Conservation (phyloP, 140 eudicot genomes). For the Bidens hawaiensis region DNA sequence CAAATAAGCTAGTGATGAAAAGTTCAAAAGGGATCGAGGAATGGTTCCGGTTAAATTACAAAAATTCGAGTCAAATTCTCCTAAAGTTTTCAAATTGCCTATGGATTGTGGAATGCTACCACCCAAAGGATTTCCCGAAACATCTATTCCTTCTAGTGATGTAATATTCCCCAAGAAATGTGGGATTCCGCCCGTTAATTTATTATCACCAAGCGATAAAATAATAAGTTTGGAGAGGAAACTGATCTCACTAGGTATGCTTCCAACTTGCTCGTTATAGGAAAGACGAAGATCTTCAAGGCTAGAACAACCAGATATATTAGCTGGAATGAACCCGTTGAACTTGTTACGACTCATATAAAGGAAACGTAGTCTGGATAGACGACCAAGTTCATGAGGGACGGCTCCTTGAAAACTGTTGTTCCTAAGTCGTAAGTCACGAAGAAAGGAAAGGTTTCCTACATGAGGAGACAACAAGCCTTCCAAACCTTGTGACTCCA, state of each 20-base stretch:
- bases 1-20: not conserved
- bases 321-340: not conserved
- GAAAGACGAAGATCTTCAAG: not conserved
- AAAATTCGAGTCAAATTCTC: not conserved
- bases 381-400: not conserved
- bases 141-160: not conserved
- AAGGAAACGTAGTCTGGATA: not conserved
- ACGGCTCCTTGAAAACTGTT: slow-evolving; percentile 1
- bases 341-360: not conserved
- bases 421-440: not conserved
- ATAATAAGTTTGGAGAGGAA: not conserved
- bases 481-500: not conserved
- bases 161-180: not conserved
- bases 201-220: not conserved
- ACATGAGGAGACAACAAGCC: not conserved
- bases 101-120: not conserved
- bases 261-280: not conserved
- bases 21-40: not conserved
- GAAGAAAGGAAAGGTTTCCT: not conserved
- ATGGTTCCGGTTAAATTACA: not conserved
- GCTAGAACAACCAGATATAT: not conserved
- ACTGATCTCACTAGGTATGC: not conserved
- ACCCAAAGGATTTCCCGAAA: not conserved
- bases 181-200: slow-evolving; percentile 1
- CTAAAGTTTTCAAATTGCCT: not conserved